These are phyloP conservation scores for Asterella californica DNA, from an alignment of 225 moss, liverwort and hornwort species.

Conservation along the genomic window DNA sequence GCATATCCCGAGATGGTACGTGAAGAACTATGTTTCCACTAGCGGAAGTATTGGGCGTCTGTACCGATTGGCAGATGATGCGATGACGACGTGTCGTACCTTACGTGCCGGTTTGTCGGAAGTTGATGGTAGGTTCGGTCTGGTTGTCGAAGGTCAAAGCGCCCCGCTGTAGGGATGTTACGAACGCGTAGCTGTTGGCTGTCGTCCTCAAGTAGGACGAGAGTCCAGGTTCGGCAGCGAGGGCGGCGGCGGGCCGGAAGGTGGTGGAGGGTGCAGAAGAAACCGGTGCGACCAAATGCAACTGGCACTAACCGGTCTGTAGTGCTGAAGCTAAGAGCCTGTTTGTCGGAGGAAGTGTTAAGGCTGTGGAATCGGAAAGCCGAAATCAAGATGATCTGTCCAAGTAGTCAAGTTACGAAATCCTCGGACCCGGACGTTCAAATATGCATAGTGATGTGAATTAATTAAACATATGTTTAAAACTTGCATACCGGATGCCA, in stretches of 20 bases:
- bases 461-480: no score
- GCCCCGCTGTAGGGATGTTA: conserved; percentile 4
- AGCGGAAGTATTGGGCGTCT: background rate
- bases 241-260: conserved; percentile 6
- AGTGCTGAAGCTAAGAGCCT: background rate
- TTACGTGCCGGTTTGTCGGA: conserved; percentile 11
- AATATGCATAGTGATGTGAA: no score
- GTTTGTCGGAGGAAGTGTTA: background rate
- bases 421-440: background rate
- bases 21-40: conserved; percentile 3
- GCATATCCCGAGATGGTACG: background rate
- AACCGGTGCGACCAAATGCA: background rate
- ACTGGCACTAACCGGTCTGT: background rate
- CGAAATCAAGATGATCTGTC: no score
- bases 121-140: conserved; percentile 6
- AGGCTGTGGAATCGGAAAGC: background rate
- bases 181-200: background rate
- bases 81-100: conserved; percentile 14
- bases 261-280: background rate
- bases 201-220: background rate
- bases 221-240: conserved; percentile 1
- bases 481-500: background rate
- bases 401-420: background rate
- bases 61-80: conserved; percentile 14
- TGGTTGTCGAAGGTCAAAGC: conserved; percentile 8